These are phyloP conservation scores for Candida tetrigidarum DNA, from an alignment of 1,139 yeast species.

Conservation along the genomic window DNA sequence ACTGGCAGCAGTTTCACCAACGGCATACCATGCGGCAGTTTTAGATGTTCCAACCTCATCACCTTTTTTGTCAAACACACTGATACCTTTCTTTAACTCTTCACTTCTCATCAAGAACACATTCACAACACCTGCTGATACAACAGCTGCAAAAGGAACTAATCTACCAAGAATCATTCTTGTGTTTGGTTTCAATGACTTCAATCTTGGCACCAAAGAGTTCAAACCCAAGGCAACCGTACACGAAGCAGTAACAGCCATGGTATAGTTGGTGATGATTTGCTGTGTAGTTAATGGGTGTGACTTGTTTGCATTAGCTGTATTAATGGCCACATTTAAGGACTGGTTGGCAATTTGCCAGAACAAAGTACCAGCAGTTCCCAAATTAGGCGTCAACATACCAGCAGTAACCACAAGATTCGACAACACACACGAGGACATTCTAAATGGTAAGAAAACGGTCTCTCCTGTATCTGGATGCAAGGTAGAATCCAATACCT, in stretches of 20 bases:
- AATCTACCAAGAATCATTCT: conserved; percentile 76
- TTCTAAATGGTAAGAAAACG: conserved; percentile 89
- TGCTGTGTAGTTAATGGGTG: conserved; percentile 85
- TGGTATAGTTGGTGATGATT: conserved; percentile 72
- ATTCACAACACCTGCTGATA: conserved; percentile 92
- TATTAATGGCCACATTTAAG: conserved; percentile 93
- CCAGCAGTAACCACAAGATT: conserved; percentile 96
- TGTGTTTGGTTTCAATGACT: conserved; percentile 66
- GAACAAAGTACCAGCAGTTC: conserved; percentile 87
- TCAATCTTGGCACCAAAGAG: conserved; percentile 81
- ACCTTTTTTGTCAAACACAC: conserved; percentile 72
- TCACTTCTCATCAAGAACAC: conserved; percentile 95
- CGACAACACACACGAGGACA: conserved; percentile 94
- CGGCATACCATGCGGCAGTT: conserved; percentile 88
- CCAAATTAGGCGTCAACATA: conserved; percentile 93
- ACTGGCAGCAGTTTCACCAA: conserved; percentile 95
- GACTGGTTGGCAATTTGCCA: conserved; percentile 99
- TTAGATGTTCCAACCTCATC: conserved; percentile 76
- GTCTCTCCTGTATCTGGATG: conserved; percentile 98
- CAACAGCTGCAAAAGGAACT: conserved; percentile 98
- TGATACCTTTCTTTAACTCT: conserved; percentile 84
- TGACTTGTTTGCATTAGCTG: conserved; percentile 94
- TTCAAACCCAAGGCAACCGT: conserved; percentile 94
- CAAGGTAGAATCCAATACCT: conserved; percentile 80
- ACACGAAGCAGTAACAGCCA: conserved; percentile 95